Evolutionary conservation across 2,329 filamentous ascomycete genomes (phyloP).

Genomic region (Colletotrichum eremochloae): DNA sequence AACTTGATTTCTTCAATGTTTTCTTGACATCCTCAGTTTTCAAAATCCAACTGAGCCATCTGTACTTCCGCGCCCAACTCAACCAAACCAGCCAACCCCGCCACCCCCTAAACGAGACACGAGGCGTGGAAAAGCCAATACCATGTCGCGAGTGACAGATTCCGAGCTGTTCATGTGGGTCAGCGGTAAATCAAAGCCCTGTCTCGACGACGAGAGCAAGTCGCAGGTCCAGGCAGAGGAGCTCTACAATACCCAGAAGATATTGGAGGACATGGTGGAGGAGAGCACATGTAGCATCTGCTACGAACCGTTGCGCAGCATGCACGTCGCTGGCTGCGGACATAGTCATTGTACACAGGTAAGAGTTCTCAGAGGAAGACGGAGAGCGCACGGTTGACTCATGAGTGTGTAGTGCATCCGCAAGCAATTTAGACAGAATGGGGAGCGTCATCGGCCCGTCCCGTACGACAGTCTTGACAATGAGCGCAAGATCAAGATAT

Average conservation of each 20-base stretch:
- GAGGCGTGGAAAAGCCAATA: background rate
- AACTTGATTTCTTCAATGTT: background rate
- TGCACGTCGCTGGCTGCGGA: constrained; percentile 7
- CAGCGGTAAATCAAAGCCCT: background rate
- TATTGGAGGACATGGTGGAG: constrained; percentile 14
- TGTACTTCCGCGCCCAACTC: background rate
- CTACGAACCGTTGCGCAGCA: constrained; percentile 1
- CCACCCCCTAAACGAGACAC: background rate
- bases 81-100: background rate
- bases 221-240: too few relatives aligned
- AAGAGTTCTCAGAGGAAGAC: background rate
- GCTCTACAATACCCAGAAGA: background rate
- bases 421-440: background rate
- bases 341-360: constrained; percentile 12
- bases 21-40: background rate
- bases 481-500: background rate
- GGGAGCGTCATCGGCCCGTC: background rate
- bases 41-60: background rate
- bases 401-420: background rate
- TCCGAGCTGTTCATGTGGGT: background rate
- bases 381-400: background rate
- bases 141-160: background rate
- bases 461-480: background rate
- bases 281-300: constrained; percentile 11
- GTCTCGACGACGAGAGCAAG: background rate